Evolutionary conservation across 2,329 filamentous ascomycete species (phyloP).

Genomic region (Fusarium sp.): DNA sequence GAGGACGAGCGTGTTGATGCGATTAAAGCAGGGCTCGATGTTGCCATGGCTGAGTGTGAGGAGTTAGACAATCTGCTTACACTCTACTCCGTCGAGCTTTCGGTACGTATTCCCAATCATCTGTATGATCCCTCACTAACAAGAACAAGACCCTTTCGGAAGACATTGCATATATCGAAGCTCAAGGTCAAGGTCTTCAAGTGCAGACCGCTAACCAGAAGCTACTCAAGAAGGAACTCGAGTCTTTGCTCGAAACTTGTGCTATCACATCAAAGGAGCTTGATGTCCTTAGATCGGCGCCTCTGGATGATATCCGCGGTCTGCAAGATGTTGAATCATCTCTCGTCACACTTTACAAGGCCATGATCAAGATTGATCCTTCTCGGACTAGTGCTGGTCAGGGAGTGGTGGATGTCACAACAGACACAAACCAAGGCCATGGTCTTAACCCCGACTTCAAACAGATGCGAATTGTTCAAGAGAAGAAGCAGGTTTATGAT

Average conservation of each 20-base stretch:
- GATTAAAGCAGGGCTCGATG: conserved; percentile 86
- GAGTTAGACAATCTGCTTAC: conserved; percentile 95
- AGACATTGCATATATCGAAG: conserved; percentile 96
- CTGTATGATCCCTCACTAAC: conserved; percentile 22
- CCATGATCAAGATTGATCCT: conserved; percentile 93
- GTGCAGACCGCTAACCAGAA: conserved; percentile 98
- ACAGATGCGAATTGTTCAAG: conserved; percentile 91
- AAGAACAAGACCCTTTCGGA: conserved; percentile 82
- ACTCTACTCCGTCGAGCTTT: conserved; percentile 92
- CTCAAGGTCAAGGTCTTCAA: conserved; percentile 94
- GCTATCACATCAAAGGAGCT: conserved; percentile 84
- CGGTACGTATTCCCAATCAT: conserved; percentile 65
- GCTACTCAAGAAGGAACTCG: conserved; percentile 87
- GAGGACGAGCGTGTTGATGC: conserved; percentile 91
- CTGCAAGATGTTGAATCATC: conserved; percentile 82
- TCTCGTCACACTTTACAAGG: conserved; percentile 86
- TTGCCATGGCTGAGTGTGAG: conserved; percentile 93
- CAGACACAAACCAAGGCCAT: conserved; percentile 55
- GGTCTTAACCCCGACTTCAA: conserved; percentile 79
- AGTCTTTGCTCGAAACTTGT: conserved; percentile 89
- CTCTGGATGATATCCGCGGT: conserved; percentile 76
- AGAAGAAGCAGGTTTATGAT: conserved; percentile 92
- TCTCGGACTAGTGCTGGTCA: conserved; percentile 69
- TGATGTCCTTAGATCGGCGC: conserved; percentile 76
- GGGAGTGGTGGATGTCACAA: conserved; percentile 60